Base-by-base conservation (phyloP, 768 basidiomycete genomes). In the Boletus pseudopeckii region DNA sequence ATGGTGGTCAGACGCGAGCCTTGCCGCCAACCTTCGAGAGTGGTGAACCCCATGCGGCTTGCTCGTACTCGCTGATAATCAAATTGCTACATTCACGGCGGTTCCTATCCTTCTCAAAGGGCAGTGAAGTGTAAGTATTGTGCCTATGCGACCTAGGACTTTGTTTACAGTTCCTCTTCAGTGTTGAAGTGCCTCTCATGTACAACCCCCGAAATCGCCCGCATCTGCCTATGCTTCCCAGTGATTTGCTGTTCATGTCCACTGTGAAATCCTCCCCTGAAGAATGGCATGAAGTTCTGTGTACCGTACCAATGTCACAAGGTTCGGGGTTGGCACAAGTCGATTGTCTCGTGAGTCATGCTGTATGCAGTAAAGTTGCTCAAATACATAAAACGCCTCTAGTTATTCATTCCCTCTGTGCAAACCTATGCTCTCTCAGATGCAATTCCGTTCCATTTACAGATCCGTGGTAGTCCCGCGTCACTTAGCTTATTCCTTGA, bases 381-480 rank as follows among this genome's bases (percentile, higher is more conserved):
- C 36, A 49, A 53, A 51, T 17, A 20, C 54, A 30, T 26, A 11
- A 45, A 34, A 40, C 22, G 3, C 20, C 54, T 39, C 58, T 34
- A 87, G 86, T 64, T 86, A 11, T 82, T 86, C 63, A 71, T 86
- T n/a, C 86, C 86, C 13, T 73, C 75, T 7, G 76, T 75, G 13
- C 78, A 78, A 43, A 75, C 79, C 17, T 88, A 78, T 66, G 77
- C 79, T 8, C 39, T 84, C 28, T 62, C 71, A 10, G 83, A 86
- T 56, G 73, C 71, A n/a, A 83, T 88, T 9, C 84, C 84, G 7
- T 82, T 87, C 66, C 83, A 86, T 59, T 61, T 88, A 17, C 86
- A 87, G 58, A 71, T 88, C 33, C 74, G 74, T 28, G 84, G 77
- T 10, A 71, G 72, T 20, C 57, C 74, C 1, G 61, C 71, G 20